Evolutionary conservation across 2,329 filamentous ascomycete species (phyloP).

Genomic region (Colletotrichum plurivorum): DNA sequence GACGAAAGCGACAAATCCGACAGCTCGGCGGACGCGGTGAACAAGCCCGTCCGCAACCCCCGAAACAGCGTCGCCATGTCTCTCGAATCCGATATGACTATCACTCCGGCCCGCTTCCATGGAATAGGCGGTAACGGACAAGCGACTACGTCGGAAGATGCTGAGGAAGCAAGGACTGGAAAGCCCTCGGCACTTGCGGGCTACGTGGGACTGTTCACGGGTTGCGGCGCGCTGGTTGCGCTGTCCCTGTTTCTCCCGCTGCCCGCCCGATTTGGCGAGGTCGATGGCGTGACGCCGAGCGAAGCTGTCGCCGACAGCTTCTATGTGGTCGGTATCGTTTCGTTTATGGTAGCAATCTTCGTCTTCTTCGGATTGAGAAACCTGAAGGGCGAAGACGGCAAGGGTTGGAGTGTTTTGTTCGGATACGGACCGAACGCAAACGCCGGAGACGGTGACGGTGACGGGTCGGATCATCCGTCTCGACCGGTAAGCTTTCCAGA

Average conservation of each 20-base stretch:
- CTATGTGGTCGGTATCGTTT: conserved; percentile 84
- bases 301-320: conserved; percentile 87
- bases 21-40: conserved; percentile 44
- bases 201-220: conserved; percentile 92
- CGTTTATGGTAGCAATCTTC: conserved; percentile 79
- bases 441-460: conserved; percentile 33
- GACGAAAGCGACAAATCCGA: conserved; percentile 59
- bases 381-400: conserved; percentile 81
- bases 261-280: conserved; percentile 81
- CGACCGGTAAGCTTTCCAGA: conserved; percentile 46
- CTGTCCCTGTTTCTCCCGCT: conserved; percentile 87
- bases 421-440: conserved; percentile 48
- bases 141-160: conserved; percentile 5
- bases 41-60: conserved; percentile 56
- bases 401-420: conserved; percentile 76
- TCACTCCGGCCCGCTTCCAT: conserved; percentile 76
- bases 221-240: conserved; percentile 90
- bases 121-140: conserved; percentile 51
- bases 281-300: conserved; percentile 78
- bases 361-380: conserved; percentile 84
- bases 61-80: conserved; percentile 76
- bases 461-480: conserved; percentile 42
- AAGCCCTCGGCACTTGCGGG: conserved; percentile 80
- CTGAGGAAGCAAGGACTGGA: conserved; percentile 48
- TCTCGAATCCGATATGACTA: conserved; percentile 81